Conservation (phyloP, 1,284 basidiomycete genomes). For the Cutaneotrichosporon cavernicola region DNA sequence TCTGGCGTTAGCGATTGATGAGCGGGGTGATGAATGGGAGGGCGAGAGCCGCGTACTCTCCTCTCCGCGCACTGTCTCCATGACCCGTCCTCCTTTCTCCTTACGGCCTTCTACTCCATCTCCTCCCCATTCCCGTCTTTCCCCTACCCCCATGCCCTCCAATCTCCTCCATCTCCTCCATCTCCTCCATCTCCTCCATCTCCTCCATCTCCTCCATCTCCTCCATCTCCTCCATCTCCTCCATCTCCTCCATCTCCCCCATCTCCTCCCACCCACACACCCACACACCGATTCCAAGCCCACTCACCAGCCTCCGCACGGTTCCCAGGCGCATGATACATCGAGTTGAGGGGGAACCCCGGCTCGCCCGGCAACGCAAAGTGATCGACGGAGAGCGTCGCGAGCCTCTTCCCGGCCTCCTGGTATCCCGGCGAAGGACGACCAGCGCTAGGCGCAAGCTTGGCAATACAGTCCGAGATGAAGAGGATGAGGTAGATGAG, state of each 20-base stretch:
- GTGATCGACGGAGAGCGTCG: conserved; percentile 86
- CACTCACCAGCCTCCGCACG: conserved; percentile 77
- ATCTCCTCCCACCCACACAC: no score
- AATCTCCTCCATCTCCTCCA: background rate
- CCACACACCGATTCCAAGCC: background rate
- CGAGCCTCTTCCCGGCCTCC: conserved; percentile 84
- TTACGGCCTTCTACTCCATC: background rate
- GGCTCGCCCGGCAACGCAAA: conserved; percentile 96
- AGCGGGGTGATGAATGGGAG: no score
- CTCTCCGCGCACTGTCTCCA: no score
- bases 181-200: background rate
- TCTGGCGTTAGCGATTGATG: conserved; percentile 30
- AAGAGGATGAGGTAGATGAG: conserved; percentile 98
- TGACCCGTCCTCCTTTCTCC: no score
- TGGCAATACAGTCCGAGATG: conserved; percentile 94
- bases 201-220: background rate
- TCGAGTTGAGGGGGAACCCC: conserved; percentile 86
- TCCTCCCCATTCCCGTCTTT: no score
- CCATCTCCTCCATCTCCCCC: background rate
- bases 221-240: background rate
- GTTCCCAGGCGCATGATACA: conserved; percentile 78
- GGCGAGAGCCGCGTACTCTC: no score
- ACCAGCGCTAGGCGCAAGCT: conserved; percentile 63
- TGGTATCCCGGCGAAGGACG: conserved; percentile 63
- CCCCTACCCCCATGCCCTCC: no score